A percentile compares a stretch with the other conserved stretches of the same genome.
Conservation (phyloP, 139 green algal genomes). For the Coelastrella sp. region DNA sequence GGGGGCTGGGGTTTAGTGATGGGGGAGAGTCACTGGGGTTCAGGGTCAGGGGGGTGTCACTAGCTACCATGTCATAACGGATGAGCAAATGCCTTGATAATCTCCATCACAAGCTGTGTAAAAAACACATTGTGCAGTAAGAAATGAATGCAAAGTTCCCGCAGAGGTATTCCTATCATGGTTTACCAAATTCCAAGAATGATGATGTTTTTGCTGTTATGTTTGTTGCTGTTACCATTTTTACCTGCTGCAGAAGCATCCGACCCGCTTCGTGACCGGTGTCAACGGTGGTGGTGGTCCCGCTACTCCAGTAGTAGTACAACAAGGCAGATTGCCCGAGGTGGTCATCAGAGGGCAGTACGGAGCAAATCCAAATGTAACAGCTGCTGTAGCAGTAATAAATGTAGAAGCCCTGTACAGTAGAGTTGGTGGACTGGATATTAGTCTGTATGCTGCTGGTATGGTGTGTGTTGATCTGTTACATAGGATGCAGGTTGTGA, state of each 20-base stretch:
- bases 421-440: slow-evolving; percentile 47
- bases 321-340: slow-evolving; percentile 26
- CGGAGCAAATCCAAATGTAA: background rate
- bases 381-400: background rate
- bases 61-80: background rate
- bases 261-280: background rate
- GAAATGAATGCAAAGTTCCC: no score
- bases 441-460: slow-evolving; percentile 55
- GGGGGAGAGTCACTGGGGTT: background rate
- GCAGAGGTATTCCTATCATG: no score
- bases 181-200: no score
- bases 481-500: slow-evolving; percentile 33
- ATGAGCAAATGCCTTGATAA: no score
- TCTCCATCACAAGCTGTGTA: no score
- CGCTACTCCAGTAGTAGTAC: background rate
- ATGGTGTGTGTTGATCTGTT: slow-evolving; percentile 61
- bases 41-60: background rate
- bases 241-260: background rate
- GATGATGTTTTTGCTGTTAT: background rate
- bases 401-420: background rate
- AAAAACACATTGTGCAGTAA: no score
- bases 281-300: background rate
- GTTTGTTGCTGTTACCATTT: background rate
- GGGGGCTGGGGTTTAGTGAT: background rate
- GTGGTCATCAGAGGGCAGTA: slow-evolving; percentile 17